A percentile compares a stretch with the other conserved stretches of the same genome.
These are phyloP conservation scores for Vaccinium darrowii DNA, from an alignment of 148 eudicot species.

Conservation along the genomic window DNA sequence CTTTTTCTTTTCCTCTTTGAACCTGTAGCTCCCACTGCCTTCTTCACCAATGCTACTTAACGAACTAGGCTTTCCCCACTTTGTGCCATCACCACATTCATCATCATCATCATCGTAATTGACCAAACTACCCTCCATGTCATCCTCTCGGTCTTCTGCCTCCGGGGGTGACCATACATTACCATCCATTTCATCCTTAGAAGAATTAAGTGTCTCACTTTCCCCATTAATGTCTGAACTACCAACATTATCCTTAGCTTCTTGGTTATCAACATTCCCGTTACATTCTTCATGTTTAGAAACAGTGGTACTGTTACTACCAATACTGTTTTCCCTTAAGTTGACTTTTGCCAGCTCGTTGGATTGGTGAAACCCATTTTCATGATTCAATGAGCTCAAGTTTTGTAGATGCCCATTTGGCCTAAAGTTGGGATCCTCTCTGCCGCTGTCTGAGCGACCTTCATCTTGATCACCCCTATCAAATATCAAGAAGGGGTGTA, in stretches of 20 bases:
- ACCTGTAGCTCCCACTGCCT: slow-evolving; percentile 40
- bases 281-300: slow-evolving; percentile 19
- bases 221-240: slow-evolving; percentile 32
- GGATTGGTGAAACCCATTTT: slow-evolving; percentile 18
- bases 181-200: slow-evolving; percentile 40
- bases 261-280: slow-evolving; percentile 14
- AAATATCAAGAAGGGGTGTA: neutral
- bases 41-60: slow-evolving; percentile 49
- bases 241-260: slow-evolving; percentile 15
- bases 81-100: slow-evolving; percentile 53
- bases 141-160: slow-evolving; percentile 60
- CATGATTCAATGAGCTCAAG: slow-evolving; percentile 21
- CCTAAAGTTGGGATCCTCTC: slow-evolving; percentile 22
- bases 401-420: slow-evolving; percentile 22
- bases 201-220: slow-evolving; percentile 27
- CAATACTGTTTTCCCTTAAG: slow-evolving; percentile 3
- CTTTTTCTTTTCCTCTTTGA: slow-evolving; percentile 54
- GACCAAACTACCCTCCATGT: slow-evolving; percentile 49
- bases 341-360: slow-evolving; percentile 8
- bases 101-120: slow-evolving; percentile 71
- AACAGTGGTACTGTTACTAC: slow-evolving; percentile 13
- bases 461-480: slow-evolving; percentile 38
- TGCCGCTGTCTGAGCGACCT: slow-evolving; percentile 25
- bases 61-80: slow-evolving; percentile 63
- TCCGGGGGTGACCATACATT: slow-evolving; percentile 82